These are phyloP conservation scores for Mycosphaerella sp. DNA, from an alignment of 2,329 filamentous ascomycete species.

Conservation along the genomic window DNA sequence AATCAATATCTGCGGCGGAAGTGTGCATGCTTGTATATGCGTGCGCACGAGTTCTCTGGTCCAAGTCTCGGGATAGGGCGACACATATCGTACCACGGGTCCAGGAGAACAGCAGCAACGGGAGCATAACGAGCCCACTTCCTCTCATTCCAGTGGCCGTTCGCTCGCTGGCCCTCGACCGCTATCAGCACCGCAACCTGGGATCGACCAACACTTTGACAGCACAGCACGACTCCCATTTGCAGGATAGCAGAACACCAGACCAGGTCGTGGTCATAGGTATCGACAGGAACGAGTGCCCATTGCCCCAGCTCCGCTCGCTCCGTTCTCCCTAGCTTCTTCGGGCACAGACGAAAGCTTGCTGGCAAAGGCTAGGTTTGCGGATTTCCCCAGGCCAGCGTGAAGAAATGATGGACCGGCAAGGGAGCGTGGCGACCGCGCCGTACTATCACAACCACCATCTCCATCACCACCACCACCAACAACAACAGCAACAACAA, in stretches of 20 bases:
- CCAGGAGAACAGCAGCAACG: slow-evolving; percentile 1
- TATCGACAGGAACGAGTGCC: not conserved
- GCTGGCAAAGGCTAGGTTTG: slow-evolving; percentile 4
- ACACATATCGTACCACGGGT: not conserved
- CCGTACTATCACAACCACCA: slow-evolving; percentile 18
- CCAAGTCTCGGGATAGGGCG: slow-evolving; percentile 5
- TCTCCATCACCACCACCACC: slow-evolving; percentile 1
- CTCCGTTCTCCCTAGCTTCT: slow-evolving; percentile 15
- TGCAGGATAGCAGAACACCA: slow-evolving; percentile 1
- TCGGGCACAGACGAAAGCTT: slow-evolving; percentile 21
- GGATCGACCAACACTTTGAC: slow-evolving; percentile 13
- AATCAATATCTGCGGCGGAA: slow-evolving; percentile 7
- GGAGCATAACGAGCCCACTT: slow-evolving; percentile 10
- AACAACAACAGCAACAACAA: slow-evolving; percentile 7
- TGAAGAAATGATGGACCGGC: slow-evolving; percentile 26
- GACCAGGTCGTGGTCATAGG: not conserved
- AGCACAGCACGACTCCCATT: slow-evolving; percentile 11
- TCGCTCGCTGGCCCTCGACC: not conserved
- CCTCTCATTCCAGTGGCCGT: slow-evolving; percentile 6
- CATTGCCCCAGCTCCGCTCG: slow-evolving; percentile 21
- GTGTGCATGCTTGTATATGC: slow-evolving; percentile 20
- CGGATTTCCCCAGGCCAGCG: slow-evolving; percentile 1
- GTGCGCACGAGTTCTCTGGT: slow-evolving; percentile 12
- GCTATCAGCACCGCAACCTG: slow-evolving; percentile 2
- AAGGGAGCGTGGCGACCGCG: slow-evolving; percentile 22